Evolutionary conservation across 2,329 filamentous ascomycete species (phyloP).

Genomic region (Ilyonectria destructans): DNA sequence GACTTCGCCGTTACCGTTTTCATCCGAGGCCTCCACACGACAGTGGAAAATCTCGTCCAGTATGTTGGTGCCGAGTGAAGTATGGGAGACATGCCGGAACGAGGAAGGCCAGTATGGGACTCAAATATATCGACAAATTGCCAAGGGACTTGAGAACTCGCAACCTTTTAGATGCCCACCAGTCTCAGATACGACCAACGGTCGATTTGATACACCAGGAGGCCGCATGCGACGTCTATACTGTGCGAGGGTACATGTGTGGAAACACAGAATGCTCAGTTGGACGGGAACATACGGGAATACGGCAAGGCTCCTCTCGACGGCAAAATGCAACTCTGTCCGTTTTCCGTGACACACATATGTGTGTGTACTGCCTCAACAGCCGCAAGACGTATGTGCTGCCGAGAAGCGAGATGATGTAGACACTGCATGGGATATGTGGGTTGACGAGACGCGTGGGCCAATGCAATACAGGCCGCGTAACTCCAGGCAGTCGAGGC

Average conservation of each 20-base stretch:
- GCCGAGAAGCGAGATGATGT: not conserved
- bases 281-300: not conserved
- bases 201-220: too few relatives aligned
- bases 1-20: not conserved
- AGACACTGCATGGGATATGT: not conserved
- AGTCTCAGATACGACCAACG: not conserved
- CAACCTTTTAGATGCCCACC: not conserved
- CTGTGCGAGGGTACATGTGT: not conserved
- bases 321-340: not conserved
- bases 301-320: not conserved
- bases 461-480: not conserved
- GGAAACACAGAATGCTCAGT: not conserved
- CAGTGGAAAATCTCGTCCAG: not conserved
- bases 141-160: not conserved
- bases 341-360: not conserved
- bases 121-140: not conserved
- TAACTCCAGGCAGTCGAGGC: not conserved
- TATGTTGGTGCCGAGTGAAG: not conserved
- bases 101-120: not conserved
- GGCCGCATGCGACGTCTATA: not conserved
- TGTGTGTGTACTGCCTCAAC: not conserved
- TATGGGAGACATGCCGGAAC: too few relatives aligned
- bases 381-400: not conserved
- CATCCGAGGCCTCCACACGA: not conserved
- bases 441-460: slow-evolving; percentile 7